Evolutionary conservation across 2,329 filamentous ascomycete genomes (phyloP), one percentile per base, ranked within the genome.

Genomic region (Sporothrix phasma): DNA sequence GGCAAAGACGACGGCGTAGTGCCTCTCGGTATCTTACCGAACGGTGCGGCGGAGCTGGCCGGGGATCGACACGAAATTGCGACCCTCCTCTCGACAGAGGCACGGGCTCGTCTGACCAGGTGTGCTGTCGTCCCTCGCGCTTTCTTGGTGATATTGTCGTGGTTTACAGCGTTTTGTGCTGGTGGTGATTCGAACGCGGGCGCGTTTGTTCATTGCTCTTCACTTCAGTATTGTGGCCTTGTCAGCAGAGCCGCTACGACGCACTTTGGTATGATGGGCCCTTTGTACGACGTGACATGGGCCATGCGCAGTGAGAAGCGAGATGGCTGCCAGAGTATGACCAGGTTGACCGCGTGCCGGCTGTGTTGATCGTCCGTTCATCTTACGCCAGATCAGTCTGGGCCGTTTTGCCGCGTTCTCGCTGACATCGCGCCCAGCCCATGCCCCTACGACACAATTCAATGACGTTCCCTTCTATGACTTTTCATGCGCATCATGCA

Each of bases 41-140:
- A 51, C 59, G 29, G 45, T 62, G 41, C 34, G 31, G 60, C 37
- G 47, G 47, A 53, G 47, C 60, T 45, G 39, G 60, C 47, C 53
- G 22, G 45, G 37, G 34, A 49, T 39, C 31, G 60, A 54, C 39
- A 62, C 54, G 60, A 62, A 39, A 62, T 62, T 62, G 47, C 37
- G 37, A 62, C 60, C 60, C 60, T 51, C 60, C 39, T 31, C 19
- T 46, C 19, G 26, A 15, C 29, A 34, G 54, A 58, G 29, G 8
- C 31, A 56, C 39, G 51, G 54, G 24, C 54, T 45, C 39, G 24
- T 19, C 24, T 43, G 54, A 58, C 54, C 54, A 7, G 54, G 53
- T 17, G 29, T 24, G 19, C 34, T 37, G n/a, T n/a, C n/a, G n/a
- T n/a, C n/a, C n/a, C n/a, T n/a, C n/a, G n/a, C n/a, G n/a, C n/a